A percentile compares a stretch with the other conserved stretches of the same genome.
Evolutionary conservation across 2,329 filamentous ascomycete genomes (phyloP).

Genomic region (Trichoderma brevicompactum): DNA sequence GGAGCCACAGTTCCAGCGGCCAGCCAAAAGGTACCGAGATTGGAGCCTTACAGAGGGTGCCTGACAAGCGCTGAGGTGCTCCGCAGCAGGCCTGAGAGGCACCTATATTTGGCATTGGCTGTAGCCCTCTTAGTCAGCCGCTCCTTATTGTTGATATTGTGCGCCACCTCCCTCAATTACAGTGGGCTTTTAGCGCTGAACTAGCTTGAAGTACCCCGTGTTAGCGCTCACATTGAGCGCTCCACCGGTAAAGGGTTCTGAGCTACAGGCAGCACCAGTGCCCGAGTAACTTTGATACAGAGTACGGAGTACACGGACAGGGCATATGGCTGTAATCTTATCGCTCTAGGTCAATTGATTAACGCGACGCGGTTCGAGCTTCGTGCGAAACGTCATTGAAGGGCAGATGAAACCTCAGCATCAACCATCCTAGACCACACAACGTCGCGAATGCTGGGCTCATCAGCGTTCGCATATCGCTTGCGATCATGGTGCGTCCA

Average conservation of each 20-base stretch:
- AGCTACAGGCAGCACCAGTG: neutral
- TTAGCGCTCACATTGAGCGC: neutral
- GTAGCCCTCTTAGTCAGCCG: conserved; percentile 15
- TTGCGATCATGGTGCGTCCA: conserved; percentile 29
- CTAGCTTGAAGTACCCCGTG: neutral
- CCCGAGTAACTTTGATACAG: neutral
- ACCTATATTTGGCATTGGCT: neutral
- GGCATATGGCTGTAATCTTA: conserved; percentile 13
- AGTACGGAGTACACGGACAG: neutral
- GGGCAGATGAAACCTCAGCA: conserved; percentile 6
- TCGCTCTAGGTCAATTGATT: conserved; percentile 7
- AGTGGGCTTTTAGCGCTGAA: neutral
- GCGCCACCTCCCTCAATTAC: neutral
- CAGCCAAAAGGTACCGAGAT: neutral
- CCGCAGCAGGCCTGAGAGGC: no score
- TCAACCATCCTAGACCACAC: neutral
- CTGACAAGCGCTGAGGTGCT: neutral
- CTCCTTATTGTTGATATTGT: neutral
- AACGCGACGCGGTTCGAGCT: conserved; percentile 22
- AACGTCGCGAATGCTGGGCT: conserved; percentile 25
- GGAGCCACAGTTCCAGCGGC: conserved; percentile 6
- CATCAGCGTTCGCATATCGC: conserved; percentile 21
- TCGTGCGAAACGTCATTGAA: conserved; percentile 7
- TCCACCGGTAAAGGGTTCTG: neutral
- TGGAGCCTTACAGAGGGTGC: neutral